Percentiles rank a stretch among this genome's conserved stretches.
Conservation (phyloP, 2,329 filamentous ascomycete genomes). For the Alternaria ethzedia region DNA sequence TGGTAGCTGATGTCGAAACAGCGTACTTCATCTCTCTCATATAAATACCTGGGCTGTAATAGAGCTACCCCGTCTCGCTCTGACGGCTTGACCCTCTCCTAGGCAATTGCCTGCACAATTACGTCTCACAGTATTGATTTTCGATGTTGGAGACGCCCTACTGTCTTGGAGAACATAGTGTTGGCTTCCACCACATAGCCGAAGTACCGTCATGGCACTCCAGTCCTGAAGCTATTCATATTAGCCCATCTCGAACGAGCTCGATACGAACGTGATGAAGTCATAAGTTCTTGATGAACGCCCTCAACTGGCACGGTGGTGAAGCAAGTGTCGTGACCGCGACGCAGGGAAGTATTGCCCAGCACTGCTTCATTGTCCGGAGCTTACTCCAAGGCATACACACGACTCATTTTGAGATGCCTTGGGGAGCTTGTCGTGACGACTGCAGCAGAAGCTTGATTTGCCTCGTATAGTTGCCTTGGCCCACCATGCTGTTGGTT, state of each 20-base stretch:
- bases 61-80: neutral
- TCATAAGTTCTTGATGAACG: neutral
- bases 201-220: neutral
- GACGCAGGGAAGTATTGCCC: conserved; percentile 1
- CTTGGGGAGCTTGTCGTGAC: neutral
- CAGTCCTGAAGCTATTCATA: neutral
- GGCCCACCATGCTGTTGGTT: neutral
- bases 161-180: neutral
- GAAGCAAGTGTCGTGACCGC: neutral
- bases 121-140: neutral
- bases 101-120: neutral
- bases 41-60: conserved; percentile 5
- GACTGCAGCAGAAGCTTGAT: neutral
- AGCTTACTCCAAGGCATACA: neutral
- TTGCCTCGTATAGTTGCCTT: neutral
- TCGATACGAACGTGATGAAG: neutral
- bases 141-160: neutral
- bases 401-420: neutral
- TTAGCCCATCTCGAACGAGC: neutral
- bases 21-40: neutral
- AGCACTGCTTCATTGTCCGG: neutral
- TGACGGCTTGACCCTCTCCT: neutral
- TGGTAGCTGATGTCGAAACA: conserved; percentile 1
- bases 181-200: neutral
- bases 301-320: neutral